Evolutionary conservation across 1,284 basidiomycete species (phyloP), one percentile per base, ranked within the genome.

Genomic region (Apiotrichum gamsii): DNA sequence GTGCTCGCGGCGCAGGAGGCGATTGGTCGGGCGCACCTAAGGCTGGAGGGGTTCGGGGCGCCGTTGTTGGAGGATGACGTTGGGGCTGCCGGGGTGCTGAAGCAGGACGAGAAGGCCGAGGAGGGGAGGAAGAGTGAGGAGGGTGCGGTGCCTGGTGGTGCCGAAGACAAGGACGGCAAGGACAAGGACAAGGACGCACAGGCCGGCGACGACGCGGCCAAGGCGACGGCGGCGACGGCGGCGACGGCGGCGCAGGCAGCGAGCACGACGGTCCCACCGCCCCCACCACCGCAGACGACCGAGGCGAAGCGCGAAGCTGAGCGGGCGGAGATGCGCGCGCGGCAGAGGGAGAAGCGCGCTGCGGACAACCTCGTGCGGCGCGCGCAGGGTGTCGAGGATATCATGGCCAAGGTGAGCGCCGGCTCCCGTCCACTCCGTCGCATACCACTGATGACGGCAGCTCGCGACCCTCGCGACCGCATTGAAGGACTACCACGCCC

Each of bases 21-120:
- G 29, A 52, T 56, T n/a, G 54, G 51, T 4, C 39, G 46, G 9
- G 37, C 30, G 15, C 54, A 56, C 33, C 49, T 56, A 16, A 47
- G 43, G 9, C 51, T 56, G 14, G 51, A 53, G 34, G 36, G 45
- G 4, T 40, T 54, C 15, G 47, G 51, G 1, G 33, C n/a, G 34
- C 19, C n/a, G 16, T n/a, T n/a, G n/a, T n/a, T n/a, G n/a, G n/a
- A n/a, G n/a, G n/a, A n/a, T n/a, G n/a, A n/a, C n/a, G n/a, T n/a
- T n/a, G n/a, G n/a, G n/a, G n/a, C n/a, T n/a, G n/a, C n/a, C n/a
- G n/a, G n/a, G n/a, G n/a, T n/a, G n/a, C n/a, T n/a, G n/a, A n/a
- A n/a, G n/a, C n/a, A n/a, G n/a, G n/a, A n/a, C n/a, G n/a, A n/a
- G n/a, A n/a, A n/a, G n/a, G n/a, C n/a, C n/a, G n/a, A n/a, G n/a